Evolutionary conservation across 2,329 filamentous ascomycete genomes (phyloP).

Genomic region (Thelonectria olida): DNA sequence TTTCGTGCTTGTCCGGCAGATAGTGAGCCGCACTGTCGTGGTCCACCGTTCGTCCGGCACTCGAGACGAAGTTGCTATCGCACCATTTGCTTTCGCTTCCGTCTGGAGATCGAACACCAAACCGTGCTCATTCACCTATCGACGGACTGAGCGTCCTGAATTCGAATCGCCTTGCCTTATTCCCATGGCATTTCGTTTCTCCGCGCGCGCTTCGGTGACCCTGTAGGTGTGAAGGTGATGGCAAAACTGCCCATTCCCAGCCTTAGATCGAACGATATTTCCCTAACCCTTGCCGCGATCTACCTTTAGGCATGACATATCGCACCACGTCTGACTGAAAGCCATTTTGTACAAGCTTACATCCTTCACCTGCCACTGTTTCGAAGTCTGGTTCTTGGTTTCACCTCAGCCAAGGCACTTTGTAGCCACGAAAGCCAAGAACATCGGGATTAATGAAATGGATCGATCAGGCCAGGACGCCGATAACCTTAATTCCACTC

Average conservation of each 20-base stretch:
- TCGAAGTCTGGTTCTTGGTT: slow-evolving; percentile 26
- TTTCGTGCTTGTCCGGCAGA: slow-evolving; percentile 36
- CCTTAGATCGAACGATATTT: slow-evolving; percentile 34
- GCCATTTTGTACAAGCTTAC: slow-evolving; percentile 19
- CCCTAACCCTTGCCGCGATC: slow-evolving; percentile 29
- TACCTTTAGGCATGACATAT: slow-evolving; percentile 28
- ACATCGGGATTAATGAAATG: slow-evolving; percentile 5
- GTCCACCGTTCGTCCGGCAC: slow-evolving; percentile 29
- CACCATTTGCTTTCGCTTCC: slow-evolving; percentile 13
- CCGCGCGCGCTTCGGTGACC: slow-evolving; percentile 8
- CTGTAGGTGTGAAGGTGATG: neutral
- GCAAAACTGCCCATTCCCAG: slow-evolving; percentile 21
- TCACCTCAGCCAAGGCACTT: slow-evolving; percentile 22
- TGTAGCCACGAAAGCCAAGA: slow-evolving; percentile 11
- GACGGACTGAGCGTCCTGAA: slow-evolving; percentile 8
- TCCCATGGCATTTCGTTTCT: slow-evolving; percentile 9
- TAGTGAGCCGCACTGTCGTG: slow-evolving; percentile 20
- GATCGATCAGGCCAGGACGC: slow-evolving; percentile 28
- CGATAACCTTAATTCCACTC: slow-evolving; percentile 21
- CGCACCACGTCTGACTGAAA: slow-evolving; percentile 34
- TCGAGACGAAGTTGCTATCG: neutral
- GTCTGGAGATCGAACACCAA: neutral
- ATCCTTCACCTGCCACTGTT: slow-evolving; percentile 25
- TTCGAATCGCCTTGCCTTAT: neutral
- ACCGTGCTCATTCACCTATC: neutral